These are phyloP conservation scores for Fusarium lyarnte DNA, from an alignment of 2,329 filamentous ascomycete species.

Conservation along the genomic window DNA sequence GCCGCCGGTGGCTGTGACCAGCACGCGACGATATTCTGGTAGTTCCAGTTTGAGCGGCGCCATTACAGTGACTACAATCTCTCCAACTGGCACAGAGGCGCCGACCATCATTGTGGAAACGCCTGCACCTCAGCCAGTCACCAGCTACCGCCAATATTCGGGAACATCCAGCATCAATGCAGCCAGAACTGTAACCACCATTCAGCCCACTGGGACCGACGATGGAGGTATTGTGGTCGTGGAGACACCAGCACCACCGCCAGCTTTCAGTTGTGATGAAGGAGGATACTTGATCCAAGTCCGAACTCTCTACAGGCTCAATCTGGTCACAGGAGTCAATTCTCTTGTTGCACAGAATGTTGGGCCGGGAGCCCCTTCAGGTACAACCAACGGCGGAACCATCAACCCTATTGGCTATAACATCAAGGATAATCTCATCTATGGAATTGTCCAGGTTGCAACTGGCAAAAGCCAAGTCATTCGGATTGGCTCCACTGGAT, in stretches of 20 bases:
- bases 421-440: conserved; percentile 3
- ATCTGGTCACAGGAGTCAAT: neutral
- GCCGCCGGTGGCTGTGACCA: neutral
- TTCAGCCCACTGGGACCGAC: neutral
- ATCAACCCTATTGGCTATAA: conserved; percentile 10
- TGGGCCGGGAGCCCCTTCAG: neutral
- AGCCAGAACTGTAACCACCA: neutral
- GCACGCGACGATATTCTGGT: neutral
- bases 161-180: neutral
- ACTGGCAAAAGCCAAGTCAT: neutral
- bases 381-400: neutral
- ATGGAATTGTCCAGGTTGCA: conserved; percentile 8
- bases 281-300: conserved; percentile 19
- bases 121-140: neutral
- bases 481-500: neutral
- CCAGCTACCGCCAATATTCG: neutral
- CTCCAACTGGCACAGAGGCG: neutral
- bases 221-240: neutral
- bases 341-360: neutral
- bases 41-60: neutral
- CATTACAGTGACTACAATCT: neutral
- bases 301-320: conserved; percentile 4
- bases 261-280: conserved; percentile 12
- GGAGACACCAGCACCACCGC: conserved; percentile 4
- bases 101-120: neutral